Evolutionary conservation across 2,329 filamentous ascomycete genomes (phyloP).

Genomic region (Fusarium penzigii): DNA sequence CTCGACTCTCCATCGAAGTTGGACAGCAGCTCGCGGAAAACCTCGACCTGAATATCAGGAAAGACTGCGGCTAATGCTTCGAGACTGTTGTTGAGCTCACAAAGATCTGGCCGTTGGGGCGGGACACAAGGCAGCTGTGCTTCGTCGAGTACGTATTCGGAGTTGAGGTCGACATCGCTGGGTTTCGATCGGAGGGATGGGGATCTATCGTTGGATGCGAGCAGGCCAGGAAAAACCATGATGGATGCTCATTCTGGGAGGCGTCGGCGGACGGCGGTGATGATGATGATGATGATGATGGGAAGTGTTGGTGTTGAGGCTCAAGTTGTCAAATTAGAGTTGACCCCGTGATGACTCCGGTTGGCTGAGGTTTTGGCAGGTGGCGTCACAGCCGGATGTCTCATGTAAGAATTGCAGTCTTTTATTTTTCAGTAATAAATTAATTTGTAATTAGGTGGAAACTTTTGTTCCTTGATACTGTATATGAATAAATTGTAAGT

Average conservation of each 20-base stretch:
- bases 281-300: slow-evolving; percentile 13
- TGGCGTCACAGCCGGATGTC: no score
- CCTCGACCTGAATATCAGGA: slow-evolving; percentile 78
- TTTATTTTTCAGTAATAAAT: no score
- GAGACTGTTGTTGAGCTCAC: slow-evolving; percentile 70
- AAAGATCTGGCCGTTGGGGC: slow-evolving; percentile 61
- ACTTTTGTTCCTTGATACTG: no score
- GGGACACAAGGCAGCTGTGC: slow-evolving; percentile 50
- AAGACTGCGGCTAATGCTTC: slow-evolving; percentile 71
- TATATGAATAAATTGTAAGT: no score
- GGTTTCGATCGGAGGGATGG: slow-evolving; percentile 34
- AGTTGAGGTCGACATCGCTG: slow-evolving; percentile 30
- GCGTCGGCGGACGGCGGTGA: slow-evolving; percentile 5
- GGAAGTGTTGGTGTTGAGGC: slow-evolving; percentile 12
- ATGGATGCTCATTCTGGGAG: slow-evolving; percentile 40
- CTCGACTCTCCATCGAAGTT: slow-evolving; percentile 76
- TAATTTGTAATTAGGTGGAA: no score
- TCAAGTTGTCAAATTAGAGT: background rate
- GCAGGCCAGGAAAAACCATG: slow-evolving; percentile 53
- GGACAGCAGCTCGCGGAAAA: slow-evolving; percentile 78
- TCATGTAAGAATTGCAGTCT: no score
- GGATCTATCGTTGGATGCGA: slow-evolving; percentile 44
- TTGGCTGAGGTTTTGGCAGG: no score
- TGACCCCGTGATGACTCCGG: background rate
- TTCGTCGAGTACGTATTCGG: slow-evolving; percentile 57